Evolutionary conservation across 768 basidiomycete genomes (phyloP), one percentile per base, ranked within the genome.

Genomic region (Pleurotus platypus): DNA sequence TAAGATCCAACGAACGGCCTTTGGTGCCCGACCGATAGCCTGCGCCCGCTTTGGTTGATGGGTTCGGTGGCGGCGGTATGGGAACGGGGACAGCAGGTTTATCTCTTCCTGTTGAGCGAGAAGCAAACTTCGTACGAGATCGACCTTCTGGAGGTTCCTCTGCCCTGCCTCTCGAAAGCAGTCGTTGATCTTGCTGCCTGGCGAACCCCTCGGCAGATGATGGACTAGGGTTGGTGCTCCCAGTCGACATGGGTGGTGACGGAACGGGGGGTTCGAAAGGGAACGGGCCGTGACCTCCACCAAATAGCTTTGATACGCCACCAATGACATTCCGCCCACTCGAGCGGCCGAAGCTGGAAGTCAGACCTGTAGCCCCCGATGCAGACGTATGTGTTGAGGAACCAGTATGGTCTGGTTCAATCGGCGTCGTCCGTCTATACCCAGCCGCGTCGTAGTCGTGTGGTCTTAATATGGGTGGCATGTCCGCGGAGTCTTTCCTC

Each of bases 1-100:
- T 83, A 7, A 90, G 78, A 67, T 90, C 89, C 38, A 90, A 69
- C 22, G 87, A 90, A 22, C 87, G 85, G 1, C 87, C 87, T 65
- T 86, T 88, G 5, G 74, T 71, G 26, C 78, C 78, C 1, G 77
- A 75, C 37, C 78, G 70, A 60, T 78, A 71, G 0, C 76, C 71
- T 54, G 69, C 61, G 58, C 65, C 66, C 35, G 56, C 24, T 30
- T 57, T 45, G 26, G 7, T 18, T 4, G 38, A 51, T 38, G 49
- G 42, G 12, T 55, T 39, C n/a, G 65, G 62, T 46, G 51, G 50
- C 0, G 71, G 70, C 37, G 73, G 72, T 4, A 74, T 72, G 49
- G 65, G 42, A 12, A 45, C 42, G 11, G 20, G n/a, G n/a, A 45
- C 42, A 22, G n/a, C n/a, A n/a, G n/a, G n/a, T 22, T 45, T 45